A percentile compares a stretch with the other conserved stretches of the same genome.
phyloP scores from a whole-genome alignment of 768 basidiomycete genomes.

The Suillus americanus region DNA sequence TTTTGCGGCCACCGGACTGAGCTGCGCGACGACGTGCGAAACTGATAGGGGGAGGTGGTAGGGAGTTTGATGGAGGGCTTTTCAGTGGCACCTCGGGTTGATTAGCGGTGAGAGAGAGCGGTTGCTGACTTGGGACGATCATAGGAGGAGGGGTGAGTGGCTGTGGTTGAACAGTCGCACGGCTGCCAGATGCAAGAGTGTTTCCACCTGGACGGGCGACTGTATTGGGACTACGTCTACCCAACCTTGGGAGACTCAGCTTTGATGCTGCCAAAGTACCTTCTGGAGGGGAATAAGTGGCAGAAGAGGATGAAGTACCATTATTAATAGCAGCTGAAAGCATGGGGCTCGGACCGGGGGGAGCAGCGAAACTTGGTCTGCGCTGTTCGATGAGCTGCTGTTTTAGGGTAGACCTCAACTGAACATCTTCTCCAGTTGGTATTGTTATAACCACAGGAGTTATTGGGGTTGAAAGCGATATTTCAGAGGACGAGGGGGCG shows the following conservation, averaged over 20 bases:
- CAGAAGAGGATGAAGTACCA: conserved; percentile 23
- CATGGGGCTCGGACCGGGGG: conserved; percentile 17
- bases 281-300: conserved; percentile 23
- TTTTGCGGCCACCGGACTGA: conserved; percentile 57
- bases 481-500: conserved; percentile 37
- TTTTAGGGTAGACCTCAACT: conserved; percentile 59
- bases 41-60: conserved; percentile 72
- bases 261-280: conserved; percentile 31
- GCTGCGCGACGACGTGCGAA: conserved; percentile 75
- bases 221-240: conserved; percentile 41
- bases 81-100: conserved; percentile 25
- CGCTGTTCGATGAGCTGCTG: conserved; percentile 76
- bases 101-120: conserved; percentile 13
- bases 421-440: conserved; percentile 56
- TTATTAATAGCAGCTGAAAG: conserved; percentile 25
- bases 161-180: conserved; percentile 22
- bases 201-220: conserved; percentile 28
- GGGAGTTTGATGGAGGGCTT: conserved; percentile 33
- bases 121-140: conserved; percentile 25
- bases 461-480: conserved; percentile 53
- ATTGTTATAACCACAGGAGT: conserved; percentile 69
- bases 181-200: conserved; percentile 22
- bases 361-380: conserved; percentile 53
- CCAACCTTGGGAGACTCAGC: conserved; percentile 22
- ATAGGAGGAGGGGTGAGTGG: conserved; percentile 26